Conservation (phyloP, 2,329 filamentous ascomycete genomes). For the Venturiaceae sp. region DNA sequence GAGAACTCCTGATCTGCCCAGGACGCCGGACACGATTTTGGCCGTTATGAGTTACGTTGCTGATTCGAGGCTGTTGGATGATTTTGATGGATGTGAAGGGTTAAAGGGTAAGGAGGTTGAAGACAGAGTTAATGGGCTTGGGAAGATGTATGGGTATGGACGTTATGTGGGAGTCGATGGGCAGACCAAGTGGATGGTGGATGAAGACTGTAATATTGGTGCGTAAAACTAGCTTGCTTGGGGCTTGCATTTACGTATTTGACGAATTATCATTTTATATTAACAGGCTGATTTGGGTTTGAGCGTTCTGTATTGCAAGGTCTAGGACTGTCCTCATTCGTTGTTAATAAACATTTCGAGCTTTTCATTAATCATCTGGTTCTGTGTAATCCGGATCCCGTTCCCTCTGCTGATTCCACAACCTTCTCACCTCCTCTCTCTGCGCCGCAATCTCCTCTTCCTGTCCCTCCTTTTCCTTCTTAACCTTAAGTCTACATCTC, state of each 20-base stretch:
- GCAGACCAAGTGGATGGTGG: constrained; percentile 5
- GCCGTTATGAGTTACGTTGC: constrained; percentile 9
- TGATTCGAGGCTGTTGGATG: constrained; percentile 3
- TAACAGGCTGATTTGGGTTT: not conserved
- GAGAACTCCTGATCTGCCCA: constrained; percentile 6
- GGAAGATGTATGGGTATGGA: constrained; percentile 9
- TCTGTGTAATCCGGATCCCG: not conserved
- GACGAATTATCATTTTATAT: not conserved
- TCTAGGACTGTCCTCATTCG: too few relatives aligned
- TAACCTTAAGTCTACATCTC: constrained; percentile 29
- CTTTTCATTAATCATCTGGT: not conserved
- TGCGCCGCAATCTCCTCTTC: constrained; percentile 16
- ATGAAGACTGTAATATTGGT: constrained; percentile 5
- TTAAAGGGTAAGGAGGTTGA: not conserved
- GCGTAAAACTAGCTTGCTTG: not conserved
- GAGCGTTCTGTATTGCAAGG: too few relatives aligned
- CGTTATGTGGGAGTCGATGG: constrained; percentile 2
- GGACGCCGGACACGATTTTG: constrained; percentile 9
- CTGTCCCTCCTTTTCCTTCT: constrained; percentile 18
- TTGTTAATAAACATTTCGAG: too few relatives aligned
- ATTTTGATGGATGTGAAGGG: constrained; percentile 8
- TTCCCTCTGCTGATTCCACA: not conserved
- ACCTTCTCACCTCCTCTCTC: not conserved
- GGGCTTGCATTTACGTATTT: not conserved
- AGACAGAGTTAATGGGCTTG: not conserved